phyloP scores from a whole-genome alignment of 345 rosid species.

The Triadica sebifera region DNA sequence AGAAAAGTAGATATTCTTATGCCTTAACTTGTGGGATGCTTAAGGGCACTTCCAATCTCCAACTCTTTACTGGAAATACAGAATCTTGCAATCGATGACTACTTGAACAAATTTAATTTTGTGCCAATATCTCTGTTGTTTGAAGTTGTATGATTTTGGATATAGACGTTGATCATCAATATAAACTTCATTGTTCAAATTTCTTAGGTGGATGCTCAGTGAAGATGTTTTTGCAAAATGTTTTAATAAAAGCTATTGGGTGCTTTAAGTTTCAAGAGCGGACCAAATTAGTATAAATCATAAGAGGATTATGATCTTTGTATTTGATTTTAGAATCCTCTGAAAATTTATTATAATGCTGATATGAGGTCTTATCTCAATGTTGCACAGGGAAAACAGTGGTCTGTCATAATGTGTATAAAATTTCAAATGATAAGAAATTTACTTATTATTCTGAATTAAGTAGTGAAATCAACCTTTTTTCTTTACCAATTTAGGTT shows the following conservation, averaged over 20 bases:
- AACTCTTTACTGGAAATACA: neutral
- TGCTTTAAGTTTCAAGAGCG: neutral
- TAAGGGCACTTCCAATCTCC: neutral
- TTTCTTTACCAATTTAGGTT: slow-evolving; percentile 48
- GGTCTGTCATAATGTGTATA: neutral
- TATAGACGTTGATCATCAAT: neutral
- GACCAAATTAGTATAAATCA: neutral
- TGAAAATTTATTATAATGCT: neutral
- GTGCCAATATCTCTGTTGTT: neutral
- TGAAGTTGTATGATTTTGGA: neutral
- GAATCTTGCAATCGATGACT: neutral
- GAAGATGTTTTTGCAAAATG: neutral
- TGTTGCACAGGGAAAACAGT: neutral
- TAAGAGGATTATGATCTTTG: neutral
- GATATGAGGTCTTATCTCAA: neutral
- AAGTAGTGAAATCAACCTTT: neutral
- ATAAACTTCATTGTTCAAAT: neutral
- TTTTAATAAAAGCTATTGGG: neutral
- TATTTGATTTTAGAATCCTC: neutral
- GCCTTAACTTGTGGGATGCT: neutral
- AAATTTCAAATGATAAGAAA: neutral
- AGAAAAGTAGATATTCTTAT: neutral
- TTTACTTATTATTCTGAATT: neutral
- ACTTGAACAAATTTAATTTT: neutral
- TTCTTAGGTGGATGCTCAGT: neutral